phyloP scores from a whole-genome alignment of 2,329 filamentous ascomycete species.

The Daldinia eschscholtzii region DNA sequence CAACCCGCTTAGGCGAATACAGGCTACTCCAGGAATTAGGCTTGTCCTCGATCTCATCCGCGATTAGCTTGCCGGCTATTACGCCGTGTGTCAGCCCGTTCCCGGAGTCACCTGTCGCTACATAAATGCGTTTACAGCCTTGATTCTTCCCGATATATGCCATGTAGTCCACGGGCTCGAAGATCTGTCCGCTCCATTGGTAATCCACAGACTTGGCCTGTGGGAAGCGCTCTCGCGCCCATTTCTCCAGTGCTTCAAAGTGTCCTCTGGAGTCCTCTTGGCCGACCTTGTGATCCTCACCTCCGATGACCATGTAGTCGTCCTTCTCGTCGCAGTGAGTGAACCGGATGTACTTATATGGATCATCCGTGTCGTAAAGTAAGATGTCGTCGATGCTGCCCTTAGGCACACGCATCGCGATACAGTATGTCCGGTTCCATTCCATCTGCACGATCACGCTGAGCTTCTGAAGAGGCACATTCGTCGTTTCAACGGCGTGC shows the following conservation, averaged over 20 bases:
- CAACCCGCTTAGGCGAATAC: slow-evolving; percentile 64
- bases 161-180: slow-evolving; percentile 67
- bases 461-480: slow-evolving; percentile 68
- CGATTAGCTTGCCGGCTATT: slow-evolving; percentile 60
- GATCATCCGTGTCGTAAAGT: slow-evolving; percentile 66
- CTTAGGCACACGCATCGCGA: slow-evolving; percentile 67
- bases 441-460: slow-evolving; percentile 66
- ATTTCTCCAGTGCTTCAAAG: slow-evolving; percentile 65
- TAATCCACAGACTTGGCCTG: slow-evolving; percentile 64
- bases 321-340: slow-evolving; percentile 65
- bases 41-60: slow-evolving; percentile 65
- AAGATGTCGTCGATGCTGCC: slow-evolving; percentile 66
- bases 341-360: slow-evolving; percentile 68
- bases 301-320: slow-evolving; percentile 69
- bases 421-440: slow-evolving; percentile 67
- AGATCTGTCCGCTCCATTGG: slow-evolving; percentile 69
- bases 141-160: slow-evolving; percentile 69
- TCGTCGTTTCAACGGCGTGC: slow-evolving; percentile 66
- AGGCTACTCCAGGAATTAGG: slow-evolving; percentile 63
- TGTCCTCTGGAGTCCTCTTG: slow-evolving; percentile 61
- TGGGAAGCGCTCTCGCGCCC: slow-evolving; percentile 66
- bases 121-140: slow-evolving; percentile 63
- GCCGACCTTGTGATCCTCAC: slow-evolving; percentile 70
- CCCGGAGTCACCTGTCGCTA: slow-evolving; percentile 69
- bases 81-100: slow-evolving; percentile 70